Base-by-base conservation (phyloP, 2,329 filamentous ascomycete species). In the Grosmannia clavigera region DNA sequence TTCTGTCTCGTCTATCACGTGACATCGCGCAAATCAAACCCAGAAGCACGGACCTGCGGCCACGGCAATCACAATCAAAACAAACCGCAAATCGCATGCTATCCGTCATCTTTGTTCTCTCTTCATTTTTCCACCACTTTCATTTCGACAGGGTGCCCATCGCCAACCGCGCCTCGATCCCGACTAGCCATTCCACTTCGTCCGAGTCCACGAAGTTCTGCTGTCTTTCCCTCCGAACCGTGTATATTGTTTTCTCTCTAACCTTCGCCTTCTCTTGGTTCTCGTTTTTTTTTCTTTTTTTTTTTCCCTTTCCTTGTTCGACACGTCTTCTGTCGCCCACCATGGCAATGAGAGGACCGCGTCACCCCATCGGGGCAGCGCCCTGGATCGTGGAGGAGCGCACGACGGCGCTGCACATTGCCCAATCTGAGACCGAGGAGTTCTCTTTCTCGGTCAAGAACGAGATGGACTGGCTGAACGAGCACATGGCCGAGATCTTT, bases 401-500 rank as follows among this genome's bases (percentile, higher is more conserved):
- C 67, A 81, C 86, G 52, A 88, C 92, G 68, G 86, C 90, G 16
- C 76, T 84, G 59, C 82, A 88, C 65, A 85, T 96, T 64, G 81
- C 88, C 19, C 80, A 87, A 55, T 82, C 90, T 60, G 94, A 97
- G 72, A 82, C 89, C 59, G 92, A 97, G 66, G 95, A 99, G 74
- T 95, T 97, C 69, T 84, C 88, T 52, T 97, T 89, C 74, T 90
- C 91, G 35, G 92, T 90, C 63, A 84, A 89, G 61, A 95, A 97
- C 74, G 94, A 99, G 72, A 78, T 97, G 69, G 92, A 97, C 71
- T 99, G 94, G 94, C 78, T 99, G 67, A 97, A 99, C 69, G 94
- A 97, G 75, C 94, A 99, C 72, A 96, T 99, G 92, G 84, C 84
- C 57, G 90, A 95, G 64, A 90, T 99, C 68, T 95, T 97, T 71